A percentile compares a stretch with the other conserved stretches of the same genome.
These are phyloP conservation scores for Diaporthe humulicola DNA, from an alignment of 2,329 filamentous ascomycete species.

Conservation along the genomic window DNA sequence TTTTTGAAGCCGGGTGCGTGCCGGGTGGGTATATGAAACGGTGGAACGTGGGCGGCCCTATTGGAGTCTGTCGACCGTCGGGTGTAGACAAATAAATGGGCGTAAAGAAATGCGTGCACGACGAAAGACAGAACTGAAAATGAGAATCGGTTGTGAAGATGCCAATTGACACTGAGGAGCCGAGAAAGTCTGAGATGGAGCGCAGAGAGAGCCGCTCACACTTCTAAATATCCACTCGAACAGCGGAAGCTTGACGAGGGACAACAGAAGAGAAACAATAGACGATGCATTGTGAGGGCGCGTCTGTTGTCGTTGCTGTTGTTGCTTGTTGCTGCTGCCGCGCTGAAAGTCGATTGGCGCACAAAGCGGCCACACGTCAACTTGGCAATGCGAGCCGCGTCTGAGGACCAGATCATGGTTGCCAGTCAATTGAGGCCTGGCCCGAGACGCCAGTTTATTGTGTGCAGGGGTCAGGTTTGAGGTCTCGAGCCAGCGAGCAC, in stretches of 20 bases:
- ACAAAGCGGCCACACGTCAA: slow-evolving; percentile 23
- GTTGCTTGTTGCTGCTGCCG: background rate
- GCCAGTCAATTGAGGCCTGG: slow-evolving; percentile 25
- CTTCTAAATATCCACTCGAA: slow-evolving; percentile 14
- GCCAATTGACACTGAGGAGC: background rate
- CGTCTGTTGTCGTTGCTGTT: background rate
- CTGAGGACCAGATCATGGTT: slow-evolving; percentile 1
- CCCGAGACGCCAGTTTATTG: slow-evolving; percentile 5
- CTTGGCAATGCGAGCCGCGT: slow-evolving; percentile 24
- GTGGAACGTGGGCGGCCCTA: slow-evolving; percentile 14
- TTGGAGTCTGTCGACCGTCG: background rate
- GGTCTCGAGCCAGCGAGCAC: background rate
- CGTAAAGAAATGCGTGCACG: background rate
- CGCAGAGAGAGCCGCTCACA: slow-evolving; percentile 7
- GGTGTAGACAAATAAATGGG: background rate
- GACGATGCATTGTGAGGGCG: slow-evolving; percentile 23
- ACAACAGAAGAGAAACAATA: slow-evolving; percentile 6
- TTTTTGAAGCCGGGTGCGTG: slow-evolving; percentile 1
- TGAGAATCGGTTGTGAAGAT: background rate
- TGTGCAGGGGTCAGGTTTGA: slow-evolving; percentile 21
- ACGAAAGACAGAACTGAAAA: background rate
- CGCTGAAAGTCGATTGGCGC: background rate
- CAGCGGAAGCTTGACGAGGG: background rate
- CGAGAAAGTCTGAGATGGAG: background rate
- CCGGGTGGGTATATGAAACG: background rate